Conservation (phyloP, 495 filamentous ascomycete species). For the Neurospora tetraspora region DNA sequence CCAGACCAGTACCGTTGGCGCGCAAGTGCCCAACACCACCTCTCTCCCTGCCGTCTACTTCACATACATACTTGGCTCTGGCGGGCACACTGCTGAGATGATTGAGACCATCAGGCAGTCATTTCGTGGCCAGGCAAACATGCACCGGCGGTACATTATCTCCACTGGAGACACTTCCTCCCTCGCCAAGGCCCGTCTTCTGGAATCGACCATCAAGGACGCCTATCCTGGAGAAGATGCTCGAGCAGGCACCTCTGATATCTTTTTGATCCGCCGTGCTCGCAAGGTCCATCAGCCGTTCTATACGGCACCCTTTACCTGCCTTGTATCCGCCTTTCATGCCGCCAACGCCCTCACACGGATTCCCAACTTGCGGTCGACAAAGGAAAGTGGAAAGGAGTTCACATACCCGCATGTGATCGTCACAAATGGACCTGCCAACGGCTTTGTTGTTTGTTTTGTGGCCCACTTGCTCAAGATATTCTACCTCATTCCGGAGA, state of each 20-base stretch:
- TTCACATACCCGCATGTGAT: slow-evolving; percentile 48
- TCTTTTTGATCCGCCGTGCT: slow-evolving; percentile 58
- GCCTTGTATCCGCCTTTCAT: slow-evolving; percentile 43
- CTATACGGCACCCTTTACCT: slow-evolving; percentile 49
- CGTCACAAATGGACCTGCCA: slow-evolving; percentile 82
- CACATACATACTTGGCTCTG: slow-evolving; percentile 78
- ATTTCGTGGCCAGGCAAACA: slow-evolving; percentile 34
- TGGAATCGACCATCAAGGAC: slow-evolving; percentile 22
- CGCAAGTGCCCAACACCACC: slow-evolving; percentile 10
- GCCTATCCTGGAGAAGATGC: slow-evolving; percentile 9
- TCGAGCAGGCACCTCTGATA: slow-evolving; percentile 37
- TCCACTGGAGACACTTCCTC: slow-evolving; percentile 69
- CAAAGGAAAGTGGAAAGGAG: slow-evolving; percentile 20
- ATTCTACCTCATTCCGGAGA: slow-evolving; percentile 31
- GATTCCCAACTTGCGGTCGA: slow-evolving; percentile 19
- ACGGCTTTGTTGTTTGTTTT: slow-evolving; percentile 66
- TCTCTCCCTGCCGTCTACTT: slow-evolving; percentile 48
- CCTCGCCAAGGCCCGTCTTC: slow-evolving; percentile 20
- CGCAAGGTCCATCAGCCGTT: slow-evolving; percentile 70
- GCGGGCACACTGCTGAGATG: slow-evolving; percentile 94
- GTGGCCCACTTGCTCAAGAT: slow-evolving; percentile 60
- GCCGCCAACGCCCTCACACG: slow-evolving; percentile 38
- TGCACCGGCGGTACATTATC: slow-evolving; percentile 73
- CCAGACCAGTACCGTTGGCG: not conserved
- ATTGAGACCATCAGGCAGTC: slow-evolving; percentile 57